phyloP scores from a whole-genome alignment of 495 filamentous ascomycete species.

The Trypethelium eluteriae region DNA sequence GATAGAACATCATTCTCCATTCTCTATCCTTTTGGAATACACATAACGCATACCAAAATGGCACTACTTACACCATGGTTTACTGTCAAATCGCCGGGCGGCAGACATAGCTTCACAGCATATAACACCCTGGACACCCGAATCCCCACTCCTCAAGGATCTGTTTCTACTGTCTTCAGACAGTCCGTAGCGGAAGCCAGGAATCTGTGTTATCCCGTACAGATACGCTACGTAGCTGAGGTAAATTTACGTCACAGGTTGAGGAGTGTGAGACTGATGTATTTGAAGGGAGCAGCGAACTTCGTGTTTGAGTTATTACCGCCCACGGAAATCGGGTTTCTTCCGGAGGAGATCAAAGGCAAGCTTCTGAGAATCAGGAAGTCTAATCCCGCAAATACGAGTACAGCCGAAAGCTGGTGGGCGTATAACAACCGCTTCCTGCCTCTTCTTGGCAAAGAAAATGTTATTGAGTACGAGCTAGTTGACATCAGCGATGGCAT shows the following conservation, averaged over 20 bases:
- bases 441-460: slow-evolving; percentile 13
- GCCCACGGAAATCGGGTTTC: background rate
- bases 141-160: background rate
- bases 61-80: background rate
- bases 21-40: too few species aligned
- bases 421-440: slow-evolving; percentile 13
- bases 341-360: slow-evolving; percentile 13
- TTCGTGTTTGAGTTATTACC: slow-evolving; percentile 20
- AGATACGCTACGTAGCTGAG: background rate
- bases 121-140: background rate
- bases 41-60: background rate
- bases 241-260: background rate
- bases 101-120: background rate
- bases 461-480: slow-evolving; percentile 17
- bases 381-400: slow-evolving; percentile 8
- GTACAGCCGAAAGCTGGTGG: background rate
- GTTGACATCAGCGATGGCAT: slow-evolving; percentile 11
- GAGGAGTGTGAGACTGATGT: background rate
- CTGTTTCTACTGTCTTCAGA: background rate
- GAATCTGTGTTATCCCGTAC: background rate
- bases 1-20: background rate
- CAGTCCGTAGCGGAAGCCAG: background rate
- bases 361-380: slow-evolving; percentile 25
- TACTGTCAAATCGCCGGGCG: background rate
- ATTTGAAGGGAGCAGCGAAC: slow-evolving; percentile 22